phyloP scores from a whole-genome alignment of 495 filamentous ascomycete species.

The Cercophora newfieldiana region DNA sequence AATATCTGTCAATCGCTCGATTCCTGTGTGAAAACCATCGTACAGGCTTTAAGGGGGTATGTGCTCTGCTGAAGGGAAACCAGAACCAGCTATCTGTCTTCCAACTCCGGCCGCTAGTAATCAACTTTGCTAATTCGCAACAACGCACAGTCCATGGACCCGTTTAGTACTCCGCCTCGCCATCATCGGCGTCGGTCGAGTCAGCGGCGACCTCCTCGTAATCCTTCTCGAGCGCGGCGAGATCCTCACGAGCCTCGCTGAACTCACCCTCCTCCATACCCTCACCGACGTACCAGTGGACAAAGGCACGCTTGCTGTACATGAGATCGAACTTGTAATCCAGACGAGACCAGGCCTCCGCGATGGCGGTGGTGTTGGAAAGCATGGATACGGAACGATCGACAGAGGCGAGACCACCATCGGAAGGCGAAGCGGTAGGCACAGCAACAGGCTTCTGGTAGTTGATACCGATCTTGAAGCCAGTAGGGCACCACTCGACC shows the following conservation, averaged over 20 bases:
- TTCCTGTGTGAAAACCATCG: constrained; percentile 4
- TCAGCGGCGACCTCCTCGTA: constrained; percentile 90
- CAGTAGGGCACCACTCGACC: constrained; percentile 95
- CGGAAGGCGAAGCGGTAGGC: constrained; percentile 56
- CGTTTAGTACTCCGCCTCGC: constrained; percentile 69
- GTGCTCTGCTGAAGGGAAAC: constrained; percentile 13
- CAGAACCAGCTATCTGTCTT: constrained; percentile 12
- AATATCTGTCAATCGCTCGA: not conserved
- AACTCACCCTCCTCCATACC: constrained; percentile 97
- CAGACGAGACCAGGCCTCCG: constrained; percentile 85
- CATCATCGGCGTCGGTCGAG: constrained; percentile 61
- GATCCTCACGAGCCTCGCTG: constrained; percentile 84
- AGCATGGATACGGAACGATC: constrained; percentile 89
- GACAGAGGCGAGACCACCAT: constrained; percentile 76
- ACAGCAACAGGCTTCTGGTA: constrained; percentile 83
- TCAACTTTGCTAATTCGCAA: constrained; percentile 12
- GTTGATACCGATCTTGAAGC: constrained; percentile 94
- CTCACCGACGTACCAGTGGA: constrained; percentile 94
- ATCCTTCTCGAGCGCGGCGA: constrained; percentile 86
- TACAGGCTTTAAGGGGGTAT: constrained; percentile 10
- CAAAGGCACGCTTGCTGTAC: constrained; percentile 94
- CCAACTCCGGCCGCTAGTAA: constrained; percentile 14
- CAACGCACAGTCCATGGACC: not conserved
- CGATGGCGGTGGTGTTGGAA: constrained; percentile 88
- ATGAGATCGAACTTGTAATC: constrained; percentile 96